Evolutionary conservation across 208 protist genomes (phyloP), one percentile per base, ranked within the genome.

Genomic region (Eutreptiella sp.): DNA sequence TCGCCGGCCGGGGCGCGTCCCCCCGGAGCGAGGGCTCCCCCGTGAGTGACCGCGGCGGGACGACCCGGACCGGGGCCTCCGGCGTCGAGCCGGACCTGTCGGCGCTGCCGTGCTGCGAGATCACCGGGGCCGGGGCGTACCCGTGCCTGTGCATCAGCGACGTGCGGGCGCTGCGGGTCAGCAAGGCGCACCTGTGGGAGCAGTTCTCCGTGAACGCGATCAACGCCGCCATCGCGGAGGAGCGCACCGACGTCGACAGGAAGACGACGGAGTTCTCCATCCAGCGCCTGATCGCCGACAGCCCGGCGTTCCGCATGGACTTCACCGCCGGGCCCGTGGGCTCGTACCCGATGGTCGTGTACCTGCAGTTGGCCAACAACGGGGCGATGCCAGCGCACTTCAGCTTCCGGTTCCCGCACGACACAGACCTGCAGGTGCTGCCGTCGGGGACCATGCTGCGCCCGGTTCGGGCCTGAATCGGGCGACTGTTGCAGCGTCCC

Each of bases 111-210:
- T 80, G 85, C 53, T 89, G 85, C 66, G 57, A 63, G 21, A 68
- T 88, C 33, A 58, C 47, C 16, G 60, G 85, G 4, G 66, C 52
- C 11, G 81, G 79, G 19, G 81, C 74, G 23, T 76, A 75, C 28
- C 85, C 85, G 0, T 73, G 76, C 9, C 54, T 90, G 62, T 84
- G 89, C 68, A 65, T 94, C 24, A 77, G 76, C 23, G 83, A 92
- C 62, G 80, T 83, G 11, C 66, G 79, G 43, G 79, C 68, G 16
- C 65, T 82, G 26, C 68, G 76, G 9, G 57, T 75, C 38, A 57
- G 64, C 23, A 73, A 80, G 46, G 81, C 79, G 16, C 65, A 76
- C 7, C 70, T 88, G 38, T 90, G 83, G 85, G 73, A 72, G 46
- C 80, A 85, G 64, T 62, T 88, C 9, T 74, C 58, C 46, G 75